Evolutionary conservation across 495 filamentous ascomycete species (phyloP).

Genomic region (Hyaloscypha finlandica): DNA sequence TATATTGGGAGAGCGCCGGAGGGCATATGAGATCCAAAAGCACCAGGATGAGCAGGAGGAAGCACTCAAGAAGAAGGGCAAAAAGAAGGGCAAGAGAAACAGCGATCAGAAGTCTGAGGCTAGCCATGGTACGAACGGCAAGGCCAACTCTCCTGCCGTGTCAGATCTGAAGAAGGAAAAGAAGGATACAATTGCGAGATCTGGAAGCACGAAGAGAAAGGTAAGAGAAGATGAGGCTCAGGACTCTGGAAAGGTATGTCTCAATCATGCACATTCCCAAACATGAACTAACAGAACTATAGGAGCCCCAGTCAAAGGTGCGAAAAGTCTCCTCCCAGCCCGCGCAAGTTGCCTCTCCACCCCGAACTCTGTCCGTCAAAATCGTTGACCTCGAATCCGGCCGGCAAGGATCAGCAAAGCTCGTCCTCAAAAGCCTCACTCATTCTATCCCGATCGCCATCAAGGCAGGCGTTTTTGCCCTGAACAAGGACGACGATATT

Average conservation of each 20-base stretch:
- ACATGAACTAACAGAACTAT: conserved; percentile 15
- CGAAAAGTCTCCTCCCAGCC: conserved; percentile 48
- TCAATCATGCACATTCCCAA: conserved; percentile 9
- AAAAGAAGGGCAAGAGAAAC: conserved; percentile 52
- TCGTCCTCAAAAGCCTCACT: conserved; percentile 45
- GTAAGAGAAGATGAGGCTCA: conserved; percentile 46
- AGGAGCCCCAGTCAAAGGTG: conserved; percentile 49
- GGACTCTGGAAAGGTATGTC: conserved; percentile 42
- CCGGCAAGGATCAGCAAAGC: conserved; percentile 45
- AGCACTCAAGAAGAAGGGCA: conserved; percentile 44
- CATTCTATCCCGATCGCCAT: conserved; percentile 42
- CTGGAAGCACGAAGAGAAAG: conserved; percentile 49
- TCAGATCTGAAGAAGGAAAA: conserved; percentile 42
- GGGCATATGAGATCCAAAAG: conserved; percentile 45
- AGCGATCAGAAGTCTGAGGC: conserved; percentile 51
- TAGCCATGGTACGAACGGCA: conserved; percentile 32
- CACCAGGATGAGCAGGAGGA: conserved; percentile 48
- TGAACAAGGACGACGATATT: conserved; percentile 39
- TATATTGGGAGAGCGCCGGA: conserved; percentile 76
- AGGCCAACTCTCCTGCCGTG: conserved; percentile 38
- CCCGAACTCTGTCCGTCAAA: conserved; percentile 32
- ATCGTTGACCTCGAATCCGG: conserved; percentile 41
- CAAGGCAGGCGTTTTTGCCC: conserved; percentile 42
- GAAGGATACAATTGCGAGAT: conserved; percentile 36
- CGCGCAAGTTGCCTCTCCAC: conserved; percentile 32